phyloP scores from a whole-genome alignment of 2,329 filamentous ascomycete genomes.

The Beauveria brongniartii region DNA sequence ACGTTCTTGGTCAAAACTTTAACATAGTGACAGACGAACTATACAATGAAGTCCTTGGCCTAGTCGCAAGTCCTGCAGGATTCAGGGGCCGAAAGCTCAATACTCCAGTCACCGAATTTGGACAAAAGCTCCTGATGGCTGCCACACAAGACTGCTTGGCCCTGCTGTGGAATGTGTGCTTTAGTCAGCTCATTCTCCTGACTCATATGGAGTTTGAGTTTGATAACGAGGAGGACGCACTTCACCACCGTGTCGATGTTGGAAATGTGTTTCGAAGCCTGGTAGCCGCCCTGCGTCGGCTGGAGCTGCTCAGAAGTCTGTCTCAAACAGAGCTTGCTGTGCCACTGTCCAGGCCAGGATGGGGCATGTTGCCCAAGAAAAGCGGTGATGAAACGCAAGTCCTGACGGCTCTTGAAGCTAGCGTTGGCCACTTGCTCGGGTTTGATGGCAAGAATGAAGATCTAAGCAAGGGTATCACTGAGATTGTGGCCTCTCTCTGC shows the following conservation, averaged over 20 bases:
- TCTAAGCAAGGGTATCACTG: slow-evolving; percentile 54
- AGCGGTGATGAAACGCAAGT: slow-evolving; percentile 37
- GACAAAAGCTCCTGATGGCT: slow-evolving; percentile 64
- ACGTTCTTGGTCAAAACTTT: slow-evolving; percentile 59
- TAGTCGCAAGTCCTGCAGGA: slow-evolving; percentile 39
- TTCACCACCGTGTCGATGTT: slow-evolving; percentile 54
- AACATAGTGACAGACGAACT: slow-evolving; percentile 48
- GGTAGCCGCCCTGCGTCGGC: slow-evolving; percentile 60
- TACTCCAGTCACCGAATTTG: slow-evolving; percentile 62
- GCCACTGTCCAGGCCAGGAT: slow-evolving; percentile 33
- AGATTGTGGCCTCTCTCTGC: slow-evolving; percentile 58
- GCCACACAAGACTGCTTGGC: slow-evolving; percentile 73
- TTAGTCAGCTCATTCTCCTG: slow-evolving; percentile 75
- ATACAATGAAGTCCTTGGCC: slow-evolving; percentile 41
- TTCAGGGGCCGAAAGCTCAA: slow-evolving; percentile 37
- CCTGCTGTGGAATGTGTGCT: slow-evolving; percentile 63
- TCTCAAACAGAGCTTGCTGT: slow-evolving; percentile 49
- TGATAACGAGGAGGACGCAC: slow-evolving; percentile 61
- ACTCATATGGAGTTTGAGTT: slow-evolving; percentile 81
- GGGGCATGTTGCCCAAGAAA: slow-evolving; percentile 31
- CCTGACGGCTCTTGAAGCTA: slow-evolving; percentile 52
- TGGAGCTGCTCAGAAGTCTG: slow-evolving; percentile 68
- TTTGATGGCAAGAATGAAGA: slow-evolving; percentile 44
- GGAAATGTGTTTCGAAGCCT: slow-evolving; percentile 62
- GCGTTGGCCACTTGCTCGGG: slow-evolving; percentile 55